phyloP scores from a whole-genome alignment of 257 asterid species.

The Hygrophila difformis region DNA sequence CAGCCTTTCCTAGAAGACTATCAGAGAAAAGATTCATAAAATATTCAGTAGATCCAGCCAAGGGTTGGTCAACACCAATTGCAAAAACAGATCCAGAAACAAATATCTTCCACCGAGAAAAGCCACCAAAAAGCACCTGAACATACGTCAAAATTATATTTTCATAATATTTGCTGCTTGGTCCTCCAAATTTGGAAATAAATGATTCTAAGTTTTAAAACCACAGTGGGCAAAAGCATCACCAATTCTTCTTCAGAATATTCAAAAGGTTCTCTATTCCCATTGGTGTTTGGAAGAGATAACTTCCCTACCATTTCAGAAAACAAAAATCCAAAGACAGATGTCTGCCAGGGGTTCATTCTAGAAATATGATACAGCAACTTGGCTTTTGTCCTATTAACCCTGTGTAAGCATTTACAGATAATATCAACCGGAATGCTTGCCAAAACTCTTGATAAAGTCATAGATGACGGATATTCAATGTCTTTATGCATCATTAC shows the following conservation, averaged over 20 bases:
- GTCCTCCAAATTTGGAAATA: conserved; percentile 38
- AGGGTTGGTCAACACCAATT: conserved; percentile 30
- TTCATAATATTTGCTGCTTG: conserved; percentile 27
- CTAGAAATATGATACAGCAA: conserved; percentile 47
- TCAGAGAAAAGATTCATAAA: conserved; percentile 34
- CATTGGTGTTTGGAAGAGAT: conserved; percentile 18
- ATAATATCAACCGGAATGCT: conserved; percentile 39
- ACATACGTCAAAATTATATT: conserved; percentile 36
- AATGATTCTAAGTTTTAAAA: conserved; percentile 40
- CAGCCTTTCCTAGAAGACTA: conserved; percentile 68
- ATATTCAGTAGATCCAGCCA: conserved; percentile 39
- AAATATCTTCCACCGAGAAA: conserved; percentile 57
- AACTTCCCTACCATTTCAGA: conserved; percentile 35
- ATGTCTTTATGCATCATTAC: conserved; percentile 31
- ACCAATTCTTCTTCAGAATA: conserved; percentile 47
- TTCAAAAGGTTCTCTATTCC: conserved; percentile 23
- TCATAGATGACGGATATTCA: conserved; percentile 40
- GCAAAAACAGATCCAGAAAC: conserved; percentile 35
- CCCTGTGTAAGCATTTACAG: conserved; percentile 47
- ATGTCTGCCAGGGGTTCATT: conserved; percentile 58
- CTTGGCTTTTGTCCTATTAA: conserved; percentile 48
- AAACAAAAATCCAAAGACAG: conserved; percentile 48
- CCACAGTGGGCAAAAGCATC: conserved; percentile 63
- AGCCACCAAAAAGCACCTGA: conserved; percentile 38
- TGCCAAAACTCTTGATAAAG: conserved; percentile 48